Evolutionary conservation across 2,329 filamentous ascomycete species (phyloP), one percentile per base, ranked within the genome.

Genomic region (Scorias spongiosa): DNA sequence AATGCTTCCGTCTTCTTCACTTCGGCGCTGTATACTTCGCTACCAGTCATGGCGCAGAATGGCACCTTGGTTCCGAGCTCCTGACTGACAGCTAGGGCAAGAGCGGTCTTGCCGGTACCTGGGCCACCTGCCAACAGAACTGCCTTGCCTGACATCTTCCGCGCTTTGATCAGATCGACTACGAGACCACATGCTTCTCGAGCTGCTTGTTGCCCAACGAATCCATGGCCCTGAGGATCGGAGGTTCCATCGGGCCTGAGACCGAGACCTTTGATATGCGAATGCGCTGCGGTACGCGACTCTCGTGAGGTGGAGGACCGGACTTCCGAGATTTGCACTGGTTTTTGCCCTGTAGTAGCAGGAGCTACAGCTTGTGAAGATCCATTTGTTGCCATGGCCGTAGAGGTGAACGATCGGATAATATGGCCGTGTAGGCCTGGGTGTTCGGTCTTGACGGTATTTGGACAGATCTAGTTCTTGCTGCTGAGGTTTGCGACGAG

Each of bases 1-100:
- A 98, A 70, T 53, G 93, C 83, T 66, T 98, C 91, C 41, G 91
- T 98, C 78, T 98, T 98, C 78, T 98, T 98, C 51, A 98, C 88
- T 66, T 98, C 91, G 39, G 89, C 82, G 54, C 86, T 94, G 69
- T 95, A 98, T 57, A 98, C 83, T 66, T 98, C 91, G 70, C 88
- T 95, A 55, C 88, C 91, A 43, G 95, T 91, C 60, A 98, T 96
- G 34, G 89, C 88, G 65, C 91, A 95, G 63, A 98, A 98, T 6
- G 91, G 91, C 45, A 98, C 93, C 70, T 95, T 96, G 41, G 88
- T 95, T 54, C 91, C 91, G 52, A 98, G 74, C 65, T 98, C 91
- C 67, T 96, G 91, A 64, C 86, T 93, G 54, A 98, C 85, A 41
- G 91, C 91, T 48, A 96, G 76, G 41, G 91, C 91, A 51, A 98